Conservation (phyloP, 495 filamentous ascomycete genomes). For the Xylaria intraflava region DNA sequence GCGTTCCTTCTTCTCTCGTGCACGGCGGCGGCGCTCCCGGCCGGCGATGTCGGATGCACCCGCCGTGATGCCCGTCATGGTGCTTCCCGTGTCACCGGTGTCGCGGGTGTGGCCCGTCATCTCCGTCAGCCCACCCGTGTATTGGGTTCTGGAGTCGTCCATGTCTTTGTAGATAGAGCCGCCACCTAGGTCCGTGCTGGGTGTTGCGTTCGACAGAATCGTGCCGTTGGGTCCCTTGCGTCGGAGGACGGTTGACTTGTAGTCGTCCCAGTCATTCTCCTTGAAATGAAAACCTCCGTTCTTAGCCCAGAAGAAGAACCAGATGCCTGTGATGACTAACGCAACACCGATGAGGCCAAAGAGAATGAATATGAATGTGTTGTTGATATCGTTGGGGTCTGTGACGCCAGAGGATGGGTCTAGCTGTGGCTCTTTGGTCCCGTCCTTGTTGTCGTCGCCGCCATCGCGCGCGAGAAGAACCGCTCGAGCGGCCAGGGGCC, state of each 20-base stretch:
- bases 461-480: slow-evolving; percentile 34
- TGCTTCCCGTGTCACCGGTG: slow-evolving; percentile 26
- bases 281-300: slow-evolving; percentile 89
- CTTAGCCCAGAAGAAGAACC: slow-evolving; percentile 98
- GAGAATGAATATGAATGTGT: slow-evolving; percentile 71
- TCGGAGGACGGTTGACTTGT: slow-evolving; percentile 92
- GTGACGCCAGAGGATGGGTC: slow-evolving; percentile 48
- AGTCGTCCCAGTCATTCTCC: slow-evolving; percentile 90
- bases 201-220: slow-evolving; percentile 71
- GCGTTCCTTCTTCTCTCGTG: slow-evolving; percentile 46
- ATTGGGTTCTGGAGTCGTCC: slow-evolving; percentile 52
- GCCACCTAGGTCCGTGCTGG: slow-evolving; percentile 72
- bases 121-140: slow-evolving; percentile 34
- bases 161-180: slow-evolving; percentile 64
- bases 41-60: slow-evolving; percentile 42
- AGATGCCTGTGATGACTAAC: slow-evolving; percentile 71
- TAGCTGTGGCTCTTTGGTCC: not conserved
- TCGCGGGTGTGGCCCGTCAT: slow-evolving; percentile 35
- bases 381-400: slow-evolving; percentile 67
- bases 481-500: slow-evolving; percentile 35
- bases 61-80: slow-evolving; percentile 37
- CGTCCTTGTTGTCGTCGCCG: not conserved
- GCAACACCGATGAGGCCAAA: slow-evolving; percentile 77
- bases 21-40: slow-evolving; percentile 38
- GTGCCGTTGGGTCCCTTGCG: slow-evolving; percentile 84